Evolutionary conservation across 2,329 filamentous ascomycete genomes (phyloP).

Genomic region (Tolypocladium paradoxum): DNA sequence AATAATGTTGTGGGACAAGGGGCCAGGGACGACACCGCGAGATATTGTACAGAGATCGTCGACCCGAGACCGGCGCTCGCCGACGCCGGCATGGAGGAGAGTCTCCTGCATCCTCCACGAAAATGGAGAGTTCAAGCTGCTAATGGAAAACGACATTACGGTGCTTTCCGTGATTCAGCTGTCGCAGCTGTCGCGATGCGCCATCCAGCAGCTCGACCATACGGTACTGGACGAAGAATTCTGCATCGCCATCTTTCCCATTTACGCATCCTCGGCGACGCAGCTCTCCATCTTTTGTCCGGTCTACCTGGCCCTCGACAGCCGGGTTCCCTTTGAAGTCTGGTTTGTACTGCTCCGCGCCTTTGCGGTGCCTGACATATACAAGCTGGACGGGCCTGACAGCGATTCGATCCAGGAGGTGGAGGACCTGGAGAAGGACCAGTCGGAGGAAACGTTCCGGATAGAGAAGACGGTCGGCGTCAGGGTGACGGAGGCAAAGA

Average conservation of each 20-base stretch:
- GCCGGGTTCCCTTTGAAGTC: conserved; percentile 83
- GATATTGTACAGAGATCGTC: conserved; percentile 47
- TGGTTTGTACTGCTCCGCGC: conserved; percentile 91
- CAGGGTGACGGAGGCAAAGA: conserved; percentile 51
- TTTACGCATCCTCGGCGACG: conserved; percentile 68
- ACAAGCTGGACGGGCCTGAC: conserved; percentile 46
- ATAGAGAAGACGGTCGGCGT: conserved; percentile 51
- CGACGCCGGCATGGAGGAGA: conserved; percentile 62
- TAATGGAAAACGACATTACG: conserved; percentile 73
- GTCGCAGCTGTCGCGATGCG: conserved; percentile 77
- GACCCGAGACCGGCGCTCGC: conserved; percentile 42
- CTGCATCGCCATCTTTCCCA: conserved; percentile 91
- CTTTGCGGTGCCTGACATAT: conserved; percentile 86
- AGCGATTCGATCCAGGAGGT: conserved; percentile 32
- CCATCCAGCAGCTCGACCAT: conserved; percentile 79
- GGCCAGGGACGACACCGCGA: conserved; percentile 41
- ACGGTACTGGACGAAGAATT: conserved; percentile 89
- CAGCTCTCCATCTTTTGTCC: conserved; percentile 72
- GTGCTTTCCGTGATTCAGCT: conserved; percentile 77
- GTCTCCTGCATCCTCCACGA: conserved; percentile 92
- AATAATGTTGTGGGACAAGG: conserved; percentile 84
- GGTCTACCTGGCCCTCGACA: conserved; percentile 80
- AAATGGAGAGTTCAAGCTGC: conserved; percentile 86
- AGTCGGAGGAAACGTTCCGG: conserved; percentile 42
- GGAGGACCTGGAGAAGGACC: conserved; percentile 25